Evolutionary conservation across 2,329 filamentous ascomycete genomes (phyloP), one percentile per base, ranked within the genome.

Genomic region (Microdochium paspali): DNA sequence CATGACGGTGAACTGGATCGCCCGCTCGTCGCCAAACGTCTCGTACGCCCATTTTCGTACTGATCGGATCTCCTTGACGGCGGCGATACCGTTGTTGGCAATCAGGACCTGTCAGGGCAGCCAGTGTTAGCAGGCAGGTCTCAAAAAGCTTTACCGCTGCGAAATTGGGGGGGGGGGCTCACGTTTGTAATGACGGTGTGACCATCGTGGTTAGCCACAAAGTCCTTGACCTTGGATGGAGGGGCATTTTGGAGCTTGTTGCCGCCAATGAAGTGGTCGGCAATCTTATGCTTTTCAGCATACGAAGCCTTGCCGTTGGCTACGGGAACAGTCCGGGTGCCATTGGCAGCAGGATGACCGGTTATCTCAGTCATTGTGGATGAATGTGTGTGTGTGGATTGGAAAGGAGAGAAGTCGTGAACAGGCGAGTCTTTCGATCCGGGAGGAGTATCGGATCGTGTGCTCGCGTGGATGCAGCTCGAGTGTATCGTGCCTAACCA

Each of bases 21-120:
- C 93, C 63, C 87, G 82, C 76, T 98, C 93, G 71, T 98, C 90
- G 72, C 93, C 91, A 66, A 98, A 98, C 7, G 88, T 95, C 73
- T 98, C 93, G 82, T 98, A 98, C 52, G 93, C 93, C 93, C 93
- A 98, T 90, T 97, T 98, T 69, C 93, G 87, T 64, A 98, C 91
- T 50, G 91, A 97, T 68, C 93, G 84, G 66, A 98, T 98, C 72
- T 98, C 93, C 73, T 98, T 98, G 69, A 98, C 93, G 64, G 93
- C 93, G 46, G 93, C 93, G 69, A 98, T 98, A 79, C 93, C 93
- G 74, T 98, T 98, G 77, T 98, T 98, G 66, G 93, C 93, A 70
- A 98, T 98, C 55, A 98, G 79, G 47, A 97, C 90, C 91, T 97
- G 62, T 20, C n/a, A n/a, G n/a, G 26, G 23, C 15, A 23, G 4